These are phyloP conservation scores for Termitomyces sp. DNA, from an alignment of 768 basidiomycete genomes.

Conservation along the genomic window DNA sequence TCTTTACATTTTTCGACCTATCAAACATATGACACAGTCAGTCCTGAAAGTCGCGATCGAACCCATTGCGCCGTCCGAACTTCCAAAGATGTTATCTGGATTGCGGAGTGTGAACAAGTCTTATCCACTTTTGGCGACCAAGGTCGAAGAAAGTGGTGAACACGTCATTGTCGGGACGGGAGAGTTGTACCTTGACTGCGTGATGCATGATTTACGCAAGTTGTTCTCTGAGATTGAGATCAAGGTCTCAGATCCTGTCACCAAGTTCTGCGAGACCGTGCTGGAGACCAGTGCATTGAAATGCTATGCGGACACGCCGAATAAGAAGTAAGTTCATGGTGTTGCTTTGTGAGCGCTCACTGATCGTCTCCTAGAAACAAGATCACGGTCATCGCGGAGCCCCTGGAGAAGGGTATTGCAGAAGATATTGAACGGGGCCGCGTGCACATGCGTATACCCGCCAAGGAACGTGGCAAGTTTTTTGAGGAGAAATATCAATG, in stretches of 20 bases:
- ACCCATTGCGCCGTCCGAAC: conserved; percentile 93
- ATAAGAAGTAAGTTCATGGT: conserved; percentile 78
- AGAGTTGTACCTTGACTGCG: conserved; percentile 93
- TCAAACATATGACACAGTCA: conserved; percentile 95
- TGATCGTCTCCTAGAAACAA: conserved; percentile 64
- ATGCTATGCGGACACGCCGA: conserved; percentile 98
- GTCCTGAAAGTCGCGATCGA: conserved; percentile 98
- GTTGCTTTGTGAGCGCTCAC: neutral
- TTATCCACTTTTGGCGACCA: conserved; percentile 89
- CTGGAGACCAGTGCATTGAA: conserved; percentile 96
- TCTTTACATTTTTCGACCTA: conserved; percentile 90
- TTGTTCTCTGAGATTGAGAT: conserved; percentile 98
- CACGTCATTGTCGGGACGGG: conserved; percentile 97
- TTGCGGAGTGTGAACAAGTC: conserved; percentile 96
- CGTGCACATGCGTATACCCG: conserved; percentile 91
- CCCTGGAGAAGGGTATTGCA: conserved; percentile 90
- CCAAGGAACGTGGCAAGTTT: conserved; percentile 92
- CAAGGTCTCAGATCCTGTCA: conserved; percentile 98
- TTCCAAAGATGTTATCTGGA: conserved; percentile 98
- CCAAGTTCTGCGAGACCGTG: conserved; percentile 97
- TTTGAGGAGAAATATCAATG: conserved; percentile 98
- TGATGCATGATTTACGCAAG: conserved; percentile 90
- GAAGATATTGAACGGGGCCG: conserved; percentile 94
- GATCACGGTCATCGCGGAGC: conserved; percentile 98
- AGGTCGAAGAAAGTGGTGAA: conserved; percentile 98